These are phyloP conservation scores for Lasiodiplodia sp. DNA, from an alignment of 2,329 filamentous ascomycete genomes.

Conservation along the genomic window DNA sequence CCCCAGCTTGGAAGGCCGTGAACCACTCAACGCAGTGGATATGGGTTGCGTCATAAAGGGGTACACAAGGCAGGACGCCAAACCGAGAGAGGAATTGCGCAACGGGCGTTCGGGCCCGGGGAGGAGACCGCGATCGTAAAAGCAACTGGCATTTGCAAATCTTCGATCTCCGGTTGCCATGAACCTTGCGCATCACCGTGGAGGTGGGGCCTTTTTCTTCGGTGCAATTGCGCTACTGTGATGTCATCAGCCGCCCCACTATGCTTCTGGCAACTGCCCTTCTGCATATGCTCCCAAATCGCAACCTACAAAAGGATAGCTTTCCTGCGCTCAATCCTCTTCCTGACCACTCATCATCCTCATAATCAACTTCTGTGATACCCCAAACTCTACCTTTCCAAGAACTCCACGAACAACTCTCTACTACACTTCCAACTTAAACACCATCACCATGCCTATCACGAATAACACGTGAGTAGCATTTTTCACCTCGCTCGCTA, in stretches of 20 bases:
- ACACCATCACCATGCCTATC: slow-evolving; percentile 19
- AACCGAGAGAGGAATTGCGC: slow-evolving; percentile 5
- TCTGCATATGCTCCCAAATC: neutral
- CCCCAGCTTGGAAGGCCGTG: neutral
- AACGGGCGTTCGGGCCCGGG: neutral
- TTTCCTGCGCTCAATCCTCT: neutral
- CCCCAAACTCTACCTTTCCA: neutral
- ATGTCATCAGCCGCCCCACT: slow-evolving; percentile 28
- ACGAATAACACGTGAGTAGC: slow-evolving; percentile 19
- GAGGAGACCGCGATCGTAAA: neutral
- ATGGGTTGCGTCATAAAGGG: slow-evolving; percentile 14
- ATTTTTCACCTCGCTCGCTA: neutral
- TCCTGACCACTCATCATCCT: neutral
- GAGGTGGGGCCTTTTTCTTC: slow-evolving; percentile 6
- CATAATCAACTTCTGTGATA: neutral
- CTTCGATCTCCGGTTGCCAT: slow-evolving; percentile 24
- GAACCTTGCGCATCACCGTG: slow-evolving; percentile 16
- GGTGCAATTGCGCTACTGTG: slow-evolving; percentile 1
- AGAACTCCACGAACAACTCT: neutral
- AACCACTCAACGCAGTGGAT: neutral
- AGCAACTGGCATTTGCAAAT: slow-evolving; percentile 25
- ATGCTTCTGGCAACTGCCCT: neutral
- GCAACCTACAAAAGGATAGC: slow-evolving; percentile 19
- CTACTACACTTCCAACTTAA: neutral
- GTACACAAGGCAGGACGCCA: neutral